A percentile compares a stretch with the other conserved stretches of the same genome.
These are phyloP conservation scores for Salix brachista DNA, from an alignment of 345 rosid genomes.

Conservation along the genomic window DNA sequence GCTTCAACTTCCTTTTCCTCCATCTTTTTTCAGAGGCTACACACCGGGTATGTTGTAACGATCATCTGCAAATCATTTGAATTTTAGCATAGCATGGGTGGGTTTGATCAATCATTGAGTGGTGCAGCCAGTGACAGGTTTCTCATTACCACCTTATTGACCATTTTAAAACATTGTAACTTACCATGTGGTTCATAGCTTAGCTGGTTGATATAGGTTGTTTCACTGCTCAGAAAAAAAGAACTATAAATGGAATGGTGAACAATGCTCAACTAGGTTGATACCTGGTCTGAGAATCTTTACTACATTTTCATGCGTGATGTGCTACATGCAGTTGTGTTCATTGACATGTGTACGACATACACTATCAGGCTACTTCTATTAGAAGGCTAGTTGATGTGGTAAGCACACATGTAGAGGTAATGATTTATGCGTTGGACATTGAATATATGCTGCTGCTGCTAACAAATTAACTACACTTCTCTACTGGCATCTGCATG, in stretches of 20 bases:
- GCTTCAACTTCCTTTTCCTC: conserved; percentile 1
- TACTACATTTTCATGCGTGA: not conserved
- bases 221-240: not conserved
- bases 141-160: not conserved
- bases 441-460: not conserved
- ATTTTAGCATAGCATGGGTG: conserved; percentile 9
- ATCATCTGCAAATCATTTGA: conserved; percentile 1
- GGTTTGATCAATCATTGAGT: conserved; percentile 8
- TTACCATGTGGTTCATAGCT: conserved; percentile 6
- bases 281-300: conserved; percentile 18
- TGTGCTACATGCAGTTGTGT: conserved; percentile 14
- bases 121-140: conserved; percentile 10
- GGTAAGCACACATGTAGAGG: not conserved
- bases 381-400: conserved; percentile 7
- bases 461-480: not conserved
- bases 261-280: conserved; percentile 9
- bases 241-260: not conserved
- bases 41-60: not conserved
- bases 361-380: not conserved
- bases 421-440: not conserved
- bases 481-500: not conserved
- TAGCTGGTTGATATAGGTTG: conserved; percentile 8
- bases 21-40: conserved; percentile 2
- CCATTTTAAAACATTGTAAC: not conserved
- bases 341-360: not conserved